Base-by-base conservation (phyloP, 1,139 yeast genomes). In the Debaryomyces nepalensis region DNA sequence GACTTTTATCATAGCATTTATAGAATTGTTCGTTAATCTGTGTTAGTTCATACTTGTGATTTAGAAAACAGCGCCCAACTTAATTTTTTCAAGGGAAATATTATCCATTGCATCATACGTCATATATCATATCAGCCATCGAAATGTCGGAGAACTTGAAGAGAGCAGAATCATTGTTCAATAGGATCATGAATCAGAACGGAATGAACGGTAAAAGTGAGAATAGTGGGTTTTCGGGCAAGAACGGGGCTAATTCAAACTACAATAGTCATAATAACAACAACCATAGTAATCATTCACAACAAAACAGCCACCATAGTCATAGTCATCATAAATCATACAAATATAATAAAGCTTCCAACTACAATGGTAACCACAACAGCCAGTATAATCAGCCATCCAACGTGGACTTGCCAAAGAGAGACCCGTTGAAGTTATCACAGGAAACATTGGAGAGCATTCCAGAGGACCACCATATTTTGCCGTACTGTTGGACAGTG, bases 401-500 rank as follows among this genome's bases (percentile, higher is more conserved):
- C 33, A 43, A 53, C 49, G 45, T 52, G 43, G 55, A 61, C 26
- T 54, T 71, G 45, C 76, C 76, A 18, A 64, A 61, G 40, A 55
- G 66, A 40, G 73, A 69, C 48, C 68, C 73, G 7, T 53, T 58
- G 14, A 61, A 66, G 47, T 55, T 63, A 27, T 63, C 71, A 22
- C 57, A 56, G 39, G 73, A 68, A 14, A 62, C 70, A n/a, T 54
- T 70, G 31, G 50, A 56, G 15, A 46, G 47, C 7, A 59, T 66
- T 16, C 68, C 70, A 5, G 50, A 44, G 6, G 52, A 58, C 24
- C 73, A 72, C 52, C 77, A 73, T 47, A 58, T 72, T 5, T 64
- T 74, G 47, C 75, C 75, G 14, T 73, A 70, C 55, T 72, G 77
- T 54, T 74, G 79, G 79, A 71, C 77, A 23, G 61, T 72, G 47